These are phyloP conservation scores for Citrus australasica DNA, from an alignment of 345 rosid genomes.

Conservation along the genomic window DNA sequence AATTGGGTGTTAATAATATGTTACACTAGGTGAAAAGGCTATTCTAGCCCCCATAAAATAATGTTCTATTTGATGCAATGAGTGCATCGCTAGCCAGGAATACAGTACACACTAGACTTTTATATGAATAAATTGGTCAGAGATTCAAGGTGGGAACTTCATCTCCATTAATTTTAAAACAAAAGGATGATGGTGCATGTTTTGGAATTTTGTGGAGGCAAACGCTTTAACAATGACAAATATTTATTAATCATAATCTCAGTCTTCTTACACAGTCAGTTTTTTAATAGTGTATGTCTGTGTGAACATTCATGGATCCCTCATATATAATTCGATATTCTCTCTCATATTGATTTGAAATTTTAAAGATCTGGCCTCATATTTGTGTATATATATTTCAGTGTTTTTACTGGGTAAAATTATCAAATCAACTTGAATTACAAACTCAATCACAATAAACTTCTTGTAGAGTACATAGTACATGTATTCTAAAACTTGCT, in stretches of 20 bases:
- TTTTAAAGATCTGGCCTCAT: not conserved
- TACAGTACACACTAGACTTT: slow-evolving; percentile 3
- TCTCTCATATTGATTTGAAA: not conserved
- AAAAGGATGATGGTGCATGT: slow-evolving; percentile 16
- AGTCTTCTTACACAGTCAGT: slow-evolving; percentile 11
- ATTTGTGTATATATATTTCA: not conserved
- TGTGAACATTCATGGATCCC: not conserved
- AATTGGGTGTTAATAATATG: not conserved
- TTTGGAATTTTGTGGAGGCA: slow-evolving; percentile 40
- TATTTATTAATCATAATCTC: slow-evolving; percentile 24
- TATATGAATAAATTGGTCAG: slow-evolving; percentile 26
- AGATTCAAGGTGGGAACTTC: slow-evolving; percentile 26
- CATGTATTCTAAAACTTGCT: too few species aligned
- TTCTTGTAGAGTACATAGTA: too few species aligned
- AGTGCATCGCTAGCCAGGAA: not conserved
- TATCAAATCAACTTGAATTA: too few species aligned
- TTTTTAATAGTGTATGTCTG: not conserved
- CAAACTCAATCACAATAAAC: too few species aligned
- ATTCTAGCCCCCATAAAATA: not conserved
- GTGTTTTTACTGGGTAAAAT: too few species aligned
- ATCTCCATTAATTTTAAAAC: slow-evolving; percentile 5
- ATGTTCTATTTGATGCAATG: not conserved
- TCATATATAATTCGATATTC: not conserved
- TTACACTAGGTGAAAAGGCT: not conserved
- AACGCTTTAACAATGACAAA: slow-evolving; percentile 6